Percentiles rank a stretch among this genome's conserved stretches.
Evolutionary conservation across 2,329 filamentous ascomycete genomes (phyloP).

Genomic region (Xylaria sp.): DNA sequence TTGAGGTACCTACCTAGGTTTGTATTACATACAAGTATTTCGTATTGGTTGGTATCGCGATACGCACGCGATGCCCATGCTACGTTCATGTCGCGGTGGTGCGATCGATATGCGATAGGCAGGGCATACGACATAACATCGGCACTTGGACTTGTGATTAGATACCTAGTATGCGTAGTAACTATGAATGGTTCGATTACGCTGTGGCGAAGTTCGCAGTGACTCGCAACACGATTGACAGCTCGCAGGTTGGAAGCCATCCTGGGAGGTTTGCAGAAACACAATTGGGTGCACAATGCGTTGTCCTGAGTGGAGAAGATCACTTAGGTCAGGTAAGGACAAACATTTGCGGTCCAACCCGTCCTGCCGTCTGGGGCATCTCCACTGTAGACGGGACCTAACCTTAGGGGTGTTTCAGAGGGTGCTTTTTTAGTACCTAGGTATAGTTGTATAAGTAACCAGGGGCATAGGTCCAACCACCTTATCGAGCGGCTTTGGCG

Average conservation of each 20-base stretch:
- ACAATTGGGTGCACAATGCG: slow-evolving; percentile 11
- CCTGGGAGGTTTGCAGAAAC: not conserved
- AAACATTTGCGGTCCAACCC: not conserved
- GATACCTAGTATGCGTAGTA: not conserved
- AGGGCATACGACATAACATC: not conserved
- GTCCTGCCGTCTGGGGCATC: slow-evolving; percentile 4
- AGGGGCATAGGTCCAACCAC: not conserved
- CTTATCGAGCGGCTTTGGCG: slow-evolving; percentile 4
- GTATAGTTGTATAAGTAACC: no score
- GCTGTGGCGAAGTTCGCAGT: not conserved
- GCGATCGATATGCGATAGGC: slow-evolving; percentile 7
- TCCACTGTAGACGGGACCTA: slow-evolving; percentile 2
- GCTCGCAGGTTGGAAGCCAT: not conserved
- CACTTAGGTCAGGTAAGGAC: no score
- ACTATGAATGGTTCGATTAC: slow-evolving; percentile 6
- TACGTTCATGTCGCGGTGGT: slow-evolving; percentile 5
- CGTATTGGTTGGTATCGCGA: not conserved
- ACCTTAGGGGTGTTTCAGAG: no score
- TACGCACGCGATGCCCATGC: not conserved
- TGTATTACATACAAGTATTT: not conserved
- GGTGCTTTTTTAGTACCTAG: not conserved
- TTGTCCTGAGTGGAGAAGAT: not conserved
- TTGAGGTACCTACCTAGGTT: not conserved
- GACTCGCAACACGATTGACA: slow-evolving; percentile 12
- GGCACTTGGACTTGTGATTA: slow-evolving; percentile 2